A percentile compares a stretch with the other conserved stretches of the same genome.
phyloP scores from a whole-genome alignment of 78 protist species.

The Blattamonas nauphoetae region DNA sequence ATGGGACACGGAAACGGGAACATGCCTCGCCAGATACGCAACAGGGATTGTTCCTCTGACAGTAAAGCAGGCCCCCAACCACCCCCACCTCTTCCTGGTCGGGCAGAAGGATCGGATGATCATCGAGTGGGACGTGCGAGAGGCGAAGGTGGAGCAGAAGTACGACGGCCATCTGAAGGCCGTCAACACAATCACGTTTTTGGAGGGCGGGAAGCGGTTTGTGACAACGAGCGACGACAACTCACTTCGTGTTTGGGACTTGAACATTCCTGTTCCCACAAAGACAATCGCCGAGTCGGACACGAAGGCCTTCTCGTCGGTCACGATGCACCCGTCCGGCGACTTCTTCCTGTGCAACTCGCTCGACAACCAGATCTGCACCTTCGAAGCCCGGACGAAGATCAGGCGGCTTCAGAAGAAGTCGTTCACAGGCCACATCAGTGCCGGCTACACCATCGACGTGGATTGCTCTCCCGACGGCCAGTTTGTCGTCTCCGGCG shows the following conservation, averaged over 20 bases:
- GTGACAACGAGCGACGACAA: conserved; percentile 69
- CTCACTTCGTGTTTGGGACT: conserved; percentile 85
- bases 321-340: conserved; percentile 66
- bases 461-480: conserved; percentile 84
- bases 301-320: conserved; percentile 46
- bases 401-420: conserved; percentile 64
- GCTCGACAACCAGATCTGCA: conserved; percentile 78
- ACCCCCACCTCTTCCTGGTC: conserved; percentile 53
- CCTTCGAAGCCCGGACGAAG: conserved; percentile 49
- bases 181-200: conserved; percentile 81
- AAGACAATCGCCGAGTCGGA: conserved; percentile 62
- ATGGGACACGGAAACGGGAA: conserved; percentile 94
- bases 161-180: conserved; percentile 83
- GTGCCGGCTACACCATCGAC: conserved; percentile 84
- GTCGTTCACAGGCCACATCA: conserved; percentile 70
- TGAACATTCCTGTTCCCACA: conserved; percentile 77
- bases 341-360: conserved; percentile 62
- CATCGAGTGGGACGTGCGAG: conserved; percentile 24
- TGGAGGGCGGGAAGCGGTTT: conserved; percentile 49
- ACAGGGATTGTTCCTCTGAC: conserved; percentile 43
- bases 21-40: conserved; percentile 13
- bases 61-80: conserved; percentile 64
- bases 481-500: conserved; percentile 63
- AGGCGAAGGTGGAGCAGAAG: not conserved
- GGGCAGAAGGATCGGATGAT: conserved; percentile 66